Conservation (phyloP, 2,329 filamentous ascomycete genomes). For the Penicillium sp. region DNA sequence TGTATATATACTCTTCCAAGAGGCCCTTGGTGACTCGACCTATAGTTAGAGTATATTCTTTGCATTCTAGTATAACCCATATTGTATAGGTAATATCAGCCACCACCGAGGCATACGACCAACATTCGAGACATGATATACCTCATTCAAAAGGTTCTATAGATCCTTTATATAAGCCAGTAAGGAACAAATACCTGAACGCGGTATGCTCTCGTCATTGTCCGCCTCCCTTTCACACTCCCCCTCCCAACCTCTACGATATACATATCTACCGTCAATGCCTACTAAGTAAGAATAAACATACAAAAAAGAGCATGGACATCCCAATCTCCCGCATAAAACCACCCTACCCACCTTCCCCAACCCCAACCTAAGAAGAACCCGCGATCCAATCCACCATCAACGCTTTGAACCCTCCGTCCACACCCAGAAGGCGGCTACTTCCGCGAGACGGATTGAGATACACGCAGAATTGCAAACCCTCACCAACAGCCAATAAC, state of each 20-base stretch:
- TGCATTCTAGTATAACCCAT: too few species aligned
- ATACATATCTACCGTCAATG: neutral
- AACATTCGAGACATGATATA: neutral
- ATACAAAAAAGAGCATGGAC: too few species aligned
- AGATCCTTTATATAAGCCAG: neutral
- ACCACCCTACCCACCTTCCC: too few species aligned
- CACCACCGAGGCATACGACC: neutral
- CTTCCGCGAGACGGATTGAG: constrained; percentile 62
- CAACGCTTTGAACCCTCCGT: constrained; percentile 48
- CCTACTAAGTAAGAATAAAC: neutral
- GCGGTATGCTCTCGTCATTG: neutral
- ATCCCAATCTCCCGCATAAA: too few species aligned
- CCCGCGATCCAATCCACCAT: constrained; percentile 40
- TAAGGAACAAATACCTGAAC: neutral
- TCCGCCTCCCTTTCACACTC: neutral
- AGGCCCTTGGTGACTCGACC: too few species aligned
- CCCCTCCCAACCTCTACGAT: neutral
- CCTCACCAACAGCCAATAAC: too few species aligned
- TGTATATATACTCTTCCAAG: neutral
- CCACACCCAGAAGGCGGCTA: constrained; percentile 66
- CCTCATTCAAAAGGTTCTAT: neutral
- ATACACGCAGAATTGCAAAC: constrained; percentile 20
- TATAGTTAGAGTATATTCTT: too few species aligned
- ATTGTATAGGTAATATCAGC: neutral
- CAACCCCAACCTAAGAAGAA: too few species aligned